Conservation (phyloP, 768 basidiomycete species). For the Tephrocybe sp. region DNA sequence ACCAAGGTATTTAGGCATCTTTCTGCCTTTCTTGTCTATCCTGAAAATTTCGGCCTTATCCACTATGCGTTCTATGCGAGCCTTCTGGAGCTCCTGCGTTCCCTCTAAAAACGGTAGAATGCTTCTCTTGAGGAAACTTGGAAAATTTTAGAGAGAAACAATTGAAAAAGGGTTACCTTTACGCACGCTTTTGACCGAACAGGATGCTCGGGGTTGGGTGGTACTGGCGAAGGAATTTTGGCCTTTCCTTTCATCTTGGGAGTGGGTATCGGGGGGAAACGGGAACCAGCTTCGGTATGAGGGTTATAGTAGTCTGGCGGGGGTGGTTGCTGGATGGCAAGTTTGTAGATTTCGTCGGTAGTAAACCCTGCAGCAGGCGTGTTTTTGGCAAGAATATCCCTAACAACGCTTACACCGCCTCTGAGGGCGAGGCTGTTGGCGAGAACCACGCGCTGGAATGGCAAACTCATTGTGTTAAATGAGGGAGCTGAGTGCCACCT, state of each 20-base stretch:
- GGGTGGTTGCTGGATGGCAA: slow-evolving; percentile 29
- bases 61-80: slow-evolving; percentile 31
- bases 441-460: slow-evolving; percentile 6
- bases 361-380: slow-evolving; percentile 31
- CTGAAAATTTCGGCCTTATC: slow-evolving; percentile 15
- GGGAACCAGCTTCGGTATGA: neutral
- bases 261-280: neutral
- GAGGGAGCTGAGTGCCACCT: neutral
- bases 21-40: slow-evolving; percentile 19
- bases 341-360: slow-evolving; percentile 37
- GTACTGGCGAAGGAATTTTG: slow-evolving; percentile 17
- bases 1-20: slow-evolving; percentile 17
- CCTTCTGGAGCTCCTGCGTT: slow-evolving; percentile 41
- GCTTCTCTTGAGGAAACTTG: slow-evolving; percentile 54
- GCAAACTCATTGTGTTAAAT: slow-evolving; percentile 6
- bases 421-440: slow-evolving; percentile 15
- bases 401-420: slow-evolving; percentile 28
- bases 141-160: neutral
- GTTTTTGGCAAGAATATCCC: slow-evolving; percentile 28
- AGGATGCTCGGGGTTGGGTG: slow-evolving; percentile 44
- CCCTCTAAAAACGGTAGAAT: slow-evolving; percentile 49
- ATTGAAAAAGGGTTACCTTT: neutral
- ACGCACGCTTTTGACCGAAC: slow-evolving; percentile 56
- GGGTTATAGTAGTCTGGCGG: slow-evolving; percentile 29
- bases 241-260: slow-evolving; percentile 4